Evolutionary conservation across 2,329 filamentous ascomycete genomes (phyloP).

Genomic region (Ophiostoma populinum): DNA sequence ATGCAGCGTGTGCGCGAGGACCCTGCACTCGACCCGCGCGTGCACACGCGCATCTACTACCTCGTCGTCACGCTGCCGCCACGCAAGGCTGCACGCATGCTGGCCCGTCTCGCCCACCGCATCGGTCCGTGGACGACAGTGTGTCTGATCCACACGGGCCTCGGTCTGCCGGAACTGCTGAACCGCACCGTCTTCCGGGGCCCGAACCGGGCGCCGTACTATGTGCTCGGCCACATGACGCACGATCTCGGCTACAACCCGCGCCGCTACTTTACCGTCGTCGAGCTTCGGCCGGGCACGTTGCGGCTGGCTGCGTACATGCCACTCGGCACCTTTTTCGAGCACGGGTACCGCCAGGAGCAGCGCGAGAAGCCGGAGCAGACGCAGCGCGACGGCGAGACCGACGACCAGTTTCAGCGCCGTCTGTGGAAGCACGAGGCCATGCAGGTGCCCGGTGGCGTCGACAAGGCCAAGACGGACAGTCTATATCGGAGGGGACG

Average conservation of each 20-base stretch:
- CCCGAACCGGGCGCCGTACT: slow-evolving; percentile 47
- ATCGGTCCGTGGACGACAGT: slow-evolving; percentile 19
- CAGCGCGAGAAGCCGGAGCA: neutral
- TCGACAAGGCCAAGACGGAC: neutral
- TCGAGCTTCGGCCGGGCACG: slow-evolving; percentile 17
- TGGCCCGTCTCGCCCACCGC: slow-evolving; percentile 15
- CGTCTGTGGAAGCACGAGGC: slow-evolving; percentile 1
- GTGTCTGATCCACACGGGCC: slow-evolving; percentile 26
- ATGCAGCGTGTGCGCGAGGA: neutral
- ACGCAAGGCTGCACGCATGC: slow-evolving; percentile 12
- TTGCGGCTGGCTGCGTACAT: slow-evolving; percentile 18
- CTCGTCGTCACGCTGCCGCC: slow-evolving; percentile 19
- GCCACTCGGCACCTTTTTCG: neutral
- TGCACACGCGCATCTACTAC: slow-evolving; percentile 12
- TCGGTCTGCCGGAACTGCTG: slow-evolving; percentile 69
- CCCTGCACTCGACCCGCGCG: neutral
- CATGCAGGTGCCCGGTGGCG: neutral
- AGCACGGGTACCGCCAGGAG: neutral
- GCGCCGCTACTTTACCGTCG: slow-evolving; percentile 8
- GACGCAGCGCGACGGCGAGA: neutral
- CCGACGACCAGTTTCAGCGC: neutral
- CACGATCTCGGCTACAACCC: slow-evolving; percentile 23
- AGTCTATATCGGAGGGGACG: too few relatives aligned
- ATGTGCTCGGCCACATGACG: slow-evolving; percentile 51
- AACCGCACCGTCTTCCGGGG: slow-evolving; percentile 55